Evolutionary conservation across 23 red algal species (phyloP).

Genomic region (Agarophyton chilense): DNA sequence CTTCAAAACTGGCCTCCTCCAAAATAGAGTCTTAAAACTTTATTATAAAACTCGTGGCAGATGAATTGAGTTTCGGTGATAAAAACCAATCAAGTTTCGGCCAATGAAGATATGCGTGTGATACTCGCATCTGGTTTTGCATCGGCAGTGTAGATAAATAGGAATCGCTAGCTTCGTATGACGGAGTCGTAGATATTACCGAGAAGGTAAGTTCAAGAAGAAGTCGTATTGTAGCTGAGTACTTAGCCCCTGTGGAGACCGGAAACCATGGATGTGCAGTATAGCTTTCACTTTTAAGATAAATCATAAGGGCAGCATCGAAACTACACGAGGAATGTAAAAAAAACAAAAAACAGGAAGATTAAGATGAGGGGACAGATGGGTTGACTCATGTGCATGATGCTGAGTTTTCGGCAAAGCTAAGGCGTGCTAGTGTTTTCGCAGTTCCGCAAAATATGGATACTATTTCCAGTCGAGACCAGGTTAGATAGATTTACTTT

Average conservation of each 20-base stretch:
- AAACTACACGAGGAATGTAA: not conserved
- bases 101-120: not conserved
- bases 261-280: constrained; percentile 27
- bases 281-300: constrained; percentile 1
- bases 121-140: not conserved
- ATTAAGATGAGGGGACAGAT: no score
- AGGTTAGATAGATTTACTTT: no score
- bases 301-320: no score
- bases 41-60: not conserved
- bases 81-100: not conserved
- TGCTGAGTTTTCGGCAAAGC: no score
- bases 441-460: no score
- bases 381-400: no score
- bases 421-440: no score
- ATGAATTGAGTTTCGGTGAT: not conserved
- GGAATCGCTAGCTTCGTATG: not conserved
- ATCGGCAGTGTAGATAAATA: constrained; percentile 3
- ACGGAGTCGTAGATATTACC: not conserved
- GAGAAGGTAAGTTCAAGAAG: not conserved
- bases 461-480: no score
- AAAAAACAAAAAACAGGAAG: no score
- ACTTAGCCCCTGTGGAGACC: not conserved
- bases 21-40: not conserved
- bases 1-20: not conserved
- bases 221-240: not conserved